phyloP scores from a whole-genome alignment of 1,139 yeast species.

The Taphrina flavorubra region DNA sequence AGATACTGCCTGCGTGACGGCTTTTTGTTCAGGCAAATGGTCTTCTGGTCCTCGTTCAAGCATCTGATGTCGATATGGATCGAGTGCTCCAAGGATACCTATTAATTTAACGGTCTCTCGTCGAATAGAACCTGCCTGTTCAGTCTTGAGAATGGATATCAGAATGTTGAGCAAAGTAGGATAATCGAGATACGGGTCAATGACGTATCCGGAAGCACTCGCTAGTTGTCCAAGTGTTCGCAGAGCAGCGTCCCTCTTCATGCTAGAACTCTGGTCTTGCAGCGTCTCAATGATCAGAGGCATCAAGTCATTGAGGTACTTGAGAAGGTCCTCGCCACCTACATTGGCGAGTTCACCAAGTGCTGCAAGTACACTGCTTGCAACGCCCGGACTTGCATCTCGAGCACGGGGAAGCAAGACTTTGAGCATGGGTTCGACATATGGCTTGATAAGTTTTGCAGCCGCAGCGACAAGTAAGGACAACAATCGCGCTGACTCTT shows the following conservation, averaged over 20 bases:
- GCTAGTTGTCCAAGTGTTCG: slow-evolving; percentile 87
- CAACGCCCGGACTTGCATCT: slow-evolving; percentile 60
- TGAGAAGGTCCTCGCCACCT: slow-evolving; percentile 82
- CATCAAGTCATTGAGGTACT: slow-evolving; percentile 77
- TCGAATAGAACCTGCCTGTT: slow-evolving; percentile 71
- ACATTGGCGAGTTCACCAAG: slow-evolving; percentile 88
- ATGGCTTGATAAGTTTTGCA: slow-evolving; percentile 80
- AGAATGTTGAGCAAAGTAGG: slow-evolving; percentile 85
- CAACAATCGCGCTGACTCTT: slow-evolving; percentile 80
- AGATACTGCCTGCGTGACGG: slow-evolving; percentile 75
- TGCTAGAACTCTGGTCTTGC: slow-evolving; percentile 86
- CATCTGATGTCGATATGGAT: slow-evolving; percentile 93
- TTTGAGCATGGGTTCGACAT: slow-evolving; percentile 85
- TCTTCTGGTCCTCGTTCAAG: slow-evolving; percentile 73
- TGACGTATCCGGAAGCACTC: slow-evolving; percentile 90
- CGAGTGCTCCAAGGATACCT: slow-evolving; percentile 95
- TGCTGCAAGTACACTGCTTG: slow-evolving; percentile 85
- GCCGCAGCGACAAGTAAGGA: slow-evolving; percentile 78
- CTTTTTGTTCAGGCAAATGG: slow-evolving; percentile 72
- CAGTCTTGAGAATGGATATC: slow-evolving; percentile 80
- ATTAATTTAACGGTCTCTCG: slow-evolving; percentile 85
- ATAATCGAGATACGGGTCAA: slow-evolving; percentile 87
- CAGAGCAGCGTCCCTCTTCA: slow-evolving; percentile 87
- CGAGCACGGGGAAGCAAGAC: slow-evolving; percentile 78
- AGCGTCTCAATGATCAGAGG: slow-evolving; percentile 84